Evolutionary conservation across 2,329 filamentous ascomycete genomes (phyloP), one percentile per base, ranked within the genome.

Genomic region (Penicillium rolfsii): DNA sequence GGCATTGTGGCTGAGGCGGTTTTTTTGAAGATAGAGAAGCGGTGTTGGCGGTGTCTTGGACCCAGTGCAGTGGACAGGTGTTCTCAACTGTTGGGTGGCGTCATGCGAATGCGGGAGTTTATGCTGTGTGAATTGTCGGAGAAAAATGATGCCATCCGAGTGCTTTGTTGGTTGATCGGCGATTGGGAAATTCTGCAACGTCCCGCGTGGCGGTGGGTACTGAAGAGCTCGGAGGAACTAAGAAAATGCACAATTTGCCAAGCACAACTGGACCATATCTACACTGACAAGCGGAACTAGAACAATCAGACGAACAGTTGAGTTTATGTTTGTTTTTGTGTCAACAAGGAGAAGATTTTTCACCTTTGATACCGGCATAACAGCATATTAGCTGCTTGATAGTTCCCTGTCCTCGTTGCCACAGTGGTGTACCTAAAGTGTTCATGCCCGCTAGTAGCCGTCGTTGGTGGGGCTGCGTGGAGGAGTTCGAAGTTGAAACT

Each of bases 1-100:
- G 71, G 76, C 79, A 57, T 78, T 22, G 58, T 59, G 52, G n/a
- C 7, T 12, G 35, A 5, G 24, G 35, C 19, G 6, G 50, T 26
- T 24, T 22, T 22, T 22, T 22, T 38, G 35, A 35, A 26, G 50
- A 26, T 50, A 8, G 26, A 19, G 16, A 40, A 40, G 24, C 11
- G 22, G 24, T 30, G 46, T 33, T 49, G 46, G 4, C 3, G 48
- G 19, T 35, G 11, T 12, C 19, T 36, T 12, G 9, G 48, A 4
- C 5, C 5, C 5, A 28, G n/a, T 5, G n/a, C 6, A 24, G 35
- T 40, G 50, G 50, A 1, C 12, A 50, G 26, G 48, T 52, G 50
- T 38, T 5, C 8, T 50, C 28, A 33, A 50, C 3, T 22, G 28
- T 26, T 5, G 6, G 22, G 2, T 14, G 28, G 9, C 11, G 28